Conservation (phyloP, 768 basidiomycete species). For the Collybia sp. region DNA sequence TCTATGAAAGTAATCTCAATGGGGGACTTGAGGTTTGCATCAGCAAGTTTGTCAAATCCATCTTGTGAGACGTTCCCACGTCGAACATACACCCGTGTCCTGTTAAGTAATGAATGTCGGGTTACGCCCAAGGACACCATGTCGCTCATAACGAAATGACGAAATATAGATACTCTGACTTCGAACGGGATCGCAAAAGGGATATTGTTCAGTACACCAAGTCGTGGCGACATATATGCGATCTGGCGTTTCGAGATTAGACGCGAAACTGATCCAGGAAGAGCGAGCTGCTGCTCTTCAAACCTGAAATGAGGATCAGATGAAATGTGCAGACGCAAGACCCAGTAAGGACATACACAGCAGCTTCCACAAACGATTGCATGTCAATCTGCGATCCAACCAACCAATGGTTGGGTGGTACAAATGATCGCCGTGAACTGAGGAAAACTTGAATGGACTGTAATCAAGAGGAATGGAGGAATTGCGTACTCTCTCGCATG, state of each 20-base stretch:
- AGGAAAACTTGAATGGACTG: slow-evolving; percentile 4
- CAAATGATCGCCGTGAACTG: slow-evolving; percentile 83
- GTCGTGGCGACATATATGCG: slow-evolving; percentile 73
- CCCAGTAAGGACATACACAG: slow-evolving; percentile 48
- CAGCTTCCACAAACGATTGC: slow-evolving; percentile 78
- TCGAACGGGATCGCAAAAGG: slow-evolving; percentile 95
- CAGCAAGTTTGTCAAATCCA: slow-evolving; percentile 80
- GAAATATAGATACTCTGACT: slow-evolving; percentile 85
- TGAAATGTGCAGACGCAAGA: not conserved
- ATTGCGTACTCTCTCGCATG: slow-evolving; percentile 81
- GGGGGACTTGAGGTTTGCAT: slow-evolving; percentile 74
- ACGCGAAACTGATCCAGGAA: slow-evolving; percentile 4
- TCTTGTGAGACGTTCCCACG: slow-evolving; percentile 81
- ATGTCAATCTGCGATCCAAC: slow-evolving; percentile 45
- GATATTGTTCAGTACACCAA: slow-evolving; percentile 91
- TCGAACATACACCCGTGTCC: slow-evolving; percentile 52
- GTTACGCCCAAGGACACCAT: slow-evolving; percentile 14
- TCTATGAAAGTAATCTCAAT: slow-evolving; percentile 92
- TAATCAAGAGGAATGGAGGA: not conserved
- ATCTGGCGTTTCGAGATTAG: slow-evolving; percentile 58
- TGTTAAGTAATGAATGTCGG: slow-evolving; percentile 12
- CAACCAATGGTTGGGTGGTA: slow-evolving; percentile 83
- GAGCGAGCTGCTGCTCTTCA: slow-evolving; percentile 58
- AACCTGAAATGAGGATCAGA: slow-evolving; percentile 31
- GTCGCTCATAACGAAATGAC: slow-evolving; percentile 76